phyloP scores from a whole-genome alignment of 306 rosid genomes.

The Dalbergia cochinchinensis region DNA sequence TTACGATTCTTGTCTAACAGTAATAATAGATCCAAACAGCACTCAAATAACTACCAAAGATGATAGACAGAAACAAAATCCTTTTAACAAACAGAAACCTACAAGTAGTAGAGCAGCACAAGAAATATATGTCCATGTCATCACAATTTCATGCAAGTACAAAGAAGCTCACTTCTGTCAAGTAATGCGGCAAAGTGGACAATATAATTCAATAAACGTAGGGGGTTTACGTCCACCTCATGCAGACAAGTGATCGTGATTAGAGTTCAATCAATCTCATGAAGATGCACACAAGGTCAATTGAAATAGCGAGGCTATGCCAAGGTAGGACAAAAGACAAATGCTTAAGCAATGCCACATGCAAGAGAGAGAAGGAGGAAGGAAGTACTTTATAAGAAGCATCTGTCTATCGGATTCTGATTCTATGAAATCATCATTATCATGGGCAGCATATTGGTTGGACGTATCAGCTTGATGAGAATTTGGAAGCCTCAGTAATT shows the following conservation, averaged over 20 bases:
- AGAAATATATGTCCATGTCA: constrained; percentile 25
- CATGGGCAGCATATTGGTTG: constrained; percentile 62
- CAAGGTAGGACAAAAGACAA: constrained; percentile 28
- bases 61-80: constrained; percentile 9
- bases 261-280: constrained; percentile 31
- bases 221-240: constrained; percentile 25
- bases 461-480: constrained; percentile 63
- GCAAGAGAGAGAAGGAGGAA: not conserved
- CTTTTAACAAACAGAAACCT: constrained; percentile 22
- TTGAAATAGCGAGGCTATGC: constrained; percentile 5
- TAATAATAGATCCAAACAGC: constrained; percentile 15
- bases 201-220: constrained; percentile 14
- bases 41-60: constrained; percentile 23
- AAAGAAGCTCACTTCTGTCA: constrained; percentile 20
- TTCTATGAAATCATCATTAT: constrained; percentile 78
- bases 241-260: constrained; percentile 30
- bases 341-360: constrained; percentile 25
- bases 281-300: not conserved
- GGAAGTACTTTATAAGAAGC: constrained; percentile 88
- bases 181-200: constrained; percentile 8
- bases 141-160: constrained; percentile 34
- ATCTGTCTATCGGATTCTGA: constrained; percentile 94
- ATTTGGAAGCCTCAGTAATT: constrained; percentile 88
- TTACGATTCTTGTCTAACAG: constrained; percentile 9
- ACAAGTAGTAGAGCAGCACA: constrained; percentile 20